Percentiles rank a stretch among this genome's conserved stretches.
phyloP scores from a whole-genome alignment of 805 yeast genomes.

The Wilhelminamyces savonicus region DNA sequence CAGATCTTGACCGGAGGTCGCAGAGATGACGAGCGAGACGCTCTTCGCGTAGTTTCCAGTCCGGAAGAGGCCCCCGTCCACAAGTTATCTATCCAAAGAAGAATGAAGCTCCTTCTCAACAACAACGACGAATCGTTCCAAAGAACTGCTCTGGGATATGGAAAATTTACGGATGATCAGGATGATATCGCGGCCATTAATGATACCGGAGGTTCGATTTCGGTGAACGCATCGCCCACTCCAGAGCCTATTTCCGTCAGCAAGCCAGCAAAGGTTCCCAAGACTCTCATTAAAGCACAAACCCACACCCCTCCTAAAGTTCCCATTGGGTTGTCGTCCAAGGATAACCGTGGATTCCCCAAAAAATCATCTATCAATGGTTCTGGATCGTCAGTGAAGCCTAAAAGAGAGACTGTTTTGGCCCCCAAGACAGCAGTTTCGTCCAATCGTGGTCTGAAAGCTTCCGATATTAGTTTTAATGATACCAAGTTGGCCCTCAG shows the following conservation, averaged over 20 bases:
- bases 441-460: too few relatives aligned
- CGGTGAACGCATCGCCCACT: conserved; percentile 10
- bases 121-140: conserved; percentile 36
- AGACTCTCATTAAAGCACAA: conserved; percentile 1
- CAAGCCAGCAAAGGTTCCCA: not conserved
- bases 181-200: conserved; percentile 14
- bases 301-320: conserved; percentile 28
- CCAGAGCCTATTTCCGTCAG: not conserved
- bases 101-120: conserved; percentile 46
- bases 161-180: conserved; percentile 52
- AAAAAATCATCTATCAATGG: too few relatives aligned
- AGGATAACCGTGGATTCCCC: not conserved
- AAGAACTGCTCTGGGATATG: conserved; percentile 78
- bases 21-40: not conserved
- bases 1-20: conserved; percentile 22
- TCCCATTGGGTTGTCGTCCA: conserved; percentile 23
- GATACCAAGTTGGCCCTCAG: too few relatives aligned
- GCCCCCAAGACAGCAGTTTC: too few relatives aligned
- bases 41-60: too few relatives aligned
- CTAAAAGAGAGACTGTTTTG: too few relatives aligned
- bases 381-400: too few relatives aligned
- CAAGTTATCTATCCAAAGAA: conserved; percentile 42
- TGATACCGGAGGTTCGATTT: conserved; percentile 16
- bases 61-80: conserved; percentile 4
- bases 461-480: too few relatives aligned